phyloP scores from a whole-genome alignment of 805 yeast species.

The Yarrowia yakushimensis region DNA sequence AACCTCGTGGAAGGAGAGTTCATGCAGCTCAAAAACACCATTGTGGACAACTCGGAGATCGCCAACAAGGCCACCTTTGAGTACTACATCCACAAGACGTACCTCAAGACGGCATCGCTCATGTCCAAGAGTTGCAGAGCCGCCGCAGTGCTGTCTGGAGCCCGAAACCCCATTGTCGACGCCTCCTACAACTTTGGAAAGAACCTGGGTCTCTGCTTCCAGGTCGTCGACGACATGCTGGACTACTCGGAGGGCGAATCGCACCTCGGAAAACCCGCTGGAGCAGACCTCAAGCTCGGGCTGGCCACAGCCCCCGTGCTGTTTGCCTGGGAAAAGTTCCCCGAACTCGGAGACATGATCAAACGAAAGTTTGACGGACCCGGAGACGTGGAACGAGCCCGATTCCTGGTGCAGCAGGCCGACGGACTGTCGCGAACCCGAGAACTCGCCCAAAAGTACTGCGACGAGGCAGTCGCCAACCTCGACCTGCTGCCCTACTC shows the following conservation, averaged over 20 bases:
- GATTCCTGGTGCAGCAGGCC: constrained; percentile 64
- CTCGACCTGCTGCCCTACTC: constrained; percentile 73
- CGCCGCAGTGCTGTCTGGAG: constrained; percentile 88
- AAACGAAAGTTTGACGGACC: constrained; percentile 73
- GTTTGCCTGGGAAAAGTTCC: constrained; percentile 88
- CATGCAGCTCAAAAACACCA: constrained; percentile 96
- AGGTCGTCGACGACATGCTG: constrained; percentile 91
- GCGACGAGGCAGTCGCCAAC: constrained; percentile 68
- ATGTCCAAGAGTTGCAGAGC: constrained; percentile 93
- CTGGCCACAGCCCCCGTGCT: constrained; percentile 95
- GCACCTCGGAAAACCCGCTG: constrained; percentile 90
- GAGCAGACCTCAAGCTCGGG: constrained; percentile 90
- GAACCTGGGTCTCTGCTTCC: constrained; percentile 92
- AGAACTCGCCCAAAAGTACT: constrained; percentile 71
- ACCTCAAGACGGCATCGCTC: constrained; percentile 88
- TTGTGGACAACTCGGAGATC: constrained; percentile 49
- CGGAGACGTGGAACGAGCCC: constrained; percentile 84
- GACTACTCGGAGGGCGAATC: constrained; percentile 88
- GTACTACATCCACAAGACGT: constrained; percentile 91
- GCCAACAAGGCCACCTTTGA: constrained; percentile 73
- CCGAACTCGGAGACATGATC: constrained; percentile 79
- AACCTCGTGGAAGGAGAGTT: constrained; percentile 97
- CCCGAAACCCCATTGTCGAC: constrained; percentile 70
- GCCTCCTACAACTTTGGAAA: constrained; percentile 88
- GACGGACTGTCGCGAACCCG: constrained; percentile 76